These are phyloP conservation scores for Ziziphus jujuba DNA, from an alignment of 306 rosid species.

Conservation along the genomic window DNA sequence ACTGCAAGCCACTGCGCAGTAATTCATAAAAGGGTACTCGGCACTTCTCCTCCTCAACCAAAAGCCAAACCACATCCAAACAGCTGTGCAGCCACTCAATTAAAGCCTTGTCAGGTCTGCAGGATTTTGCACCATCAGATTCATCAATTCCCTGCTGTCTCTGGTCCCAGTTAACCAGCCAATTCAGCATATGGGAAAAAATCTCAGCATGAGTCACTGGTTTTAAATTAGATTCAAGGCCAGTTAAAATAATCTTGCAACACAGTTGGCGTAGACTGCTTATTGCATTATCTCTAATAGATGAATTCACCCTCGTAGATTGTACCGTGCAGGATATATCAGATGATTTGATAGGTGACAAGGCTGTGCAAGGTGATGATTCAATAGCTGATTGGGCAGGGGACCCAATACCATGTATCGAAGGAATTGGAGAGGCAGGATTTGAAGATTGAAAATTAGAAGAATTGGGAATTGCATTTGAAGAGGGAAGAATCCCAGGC, in stretches of 20 bases:
- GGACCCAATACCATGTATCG: constrained; percentile 86
- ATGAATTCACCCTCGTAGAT: constrained; percentile 56
- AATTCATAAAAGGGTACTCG: constrained; percentile 96
- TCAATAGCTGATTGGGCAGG: constrained; percentile 71
- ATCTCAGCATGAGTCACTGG: constrained; percentile 82
- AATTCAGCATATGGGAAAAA: constrained; percentile 83
- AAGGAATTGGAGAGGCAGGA: constrained; percentile 90
- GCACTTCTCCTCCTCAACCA: constrained; percentile 89
- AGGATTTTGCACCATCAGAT: constrained; percentile 52
- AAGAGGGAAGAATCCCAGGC: constrained; percentile 66
- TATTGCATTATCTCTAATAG: constrained; percentile 69
- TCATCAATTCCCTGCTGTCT: constrained; percentile 73
- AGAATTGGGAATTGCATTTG: constrained; percentile 48
- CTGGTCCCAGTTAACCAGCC: constrained; percentile 98
- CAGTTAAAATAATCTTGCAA: constrained; percentile 90
- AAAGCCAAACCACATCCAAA: constrained; percentile 96
- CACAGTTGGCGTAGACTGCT: constrained; percentile 97
- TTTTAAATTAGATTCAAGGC: constrained; percentile 71
- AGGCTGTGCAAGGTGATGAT: constrained; percentile 52
- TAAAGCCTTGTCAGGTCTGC: constrained; percentile 83
- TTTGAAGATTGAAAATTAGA: constrained; percentile 79
- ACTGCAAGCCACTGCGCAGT: constrained; percentile 88
- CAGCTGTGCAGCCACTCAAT: constrained; percentile 97
- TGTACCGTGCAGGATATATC: constrained; percentile 61
- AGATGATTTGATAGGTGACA: constrained; percentile 82